A percentile compares a stretch with the other conserved stretches of the same genome.
Conservation (phyloP, 192 early-diverging fungal genomes). For the Gonapodya prolifera region DNA sequence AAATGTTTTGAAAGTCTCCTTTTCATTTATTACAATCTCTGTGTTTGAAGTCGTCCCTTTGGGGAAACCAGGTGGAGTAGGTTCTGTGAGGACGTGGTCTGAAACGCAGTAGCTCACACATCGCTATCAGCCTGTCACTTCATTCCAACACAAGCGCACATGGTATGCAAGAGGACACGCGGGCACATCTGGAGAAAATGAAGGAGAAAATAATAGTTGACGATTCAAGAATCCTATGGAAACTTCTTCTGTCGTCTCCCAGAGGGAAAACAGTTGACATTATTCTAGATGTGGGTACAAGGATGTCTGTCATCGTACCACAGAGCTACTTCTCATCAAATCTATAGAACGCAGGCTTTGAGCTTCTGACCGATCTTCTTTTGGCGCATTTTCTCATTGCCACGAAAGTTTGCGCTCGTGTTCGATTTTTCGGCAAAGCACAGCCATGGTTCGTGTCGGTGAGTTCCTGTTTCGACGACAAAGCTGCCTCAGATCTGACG, state of each 20-base stretch:
- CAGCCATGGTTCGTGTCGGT: conserved; percentile 96
- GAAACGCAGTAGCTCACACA: background rate
- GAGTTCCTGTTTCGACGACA: no score
- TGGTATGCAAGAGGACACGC: background rate
- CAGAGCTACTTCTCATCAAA: no score
- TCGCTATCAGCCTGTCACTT: background rate
- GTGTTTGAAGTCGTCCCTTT: background rate
- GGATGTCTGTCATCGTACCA: no score
- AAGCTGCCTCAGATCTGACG: no score
- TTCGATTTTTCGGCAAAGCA: conserved; percentile 75
- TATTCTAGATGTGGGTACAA: background rate
- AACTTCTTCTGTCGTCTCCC: background rate
- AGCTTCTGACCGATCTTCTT: conserved; percentile 75
- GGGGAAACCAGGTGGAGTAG: background rate
- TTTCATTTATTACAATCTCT: background rate
- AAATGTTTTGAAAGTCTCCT: background rate
- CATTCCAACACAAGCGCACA: background rate
- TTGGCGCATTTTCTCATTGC: conserved; percentile 75
- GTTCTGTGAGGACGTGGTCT: background rate
- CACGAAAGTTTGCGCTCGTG: conserved; percentile 39
- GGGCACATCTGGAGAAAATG: background rate
- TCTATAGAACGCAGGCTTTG: conserved; percentile 49
- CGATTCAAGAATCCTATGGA: background rate
- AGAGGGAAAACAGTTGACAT: background rate
- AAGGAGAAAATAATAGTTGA: background rate